A percentile compares a stretch with the other conserved stretches of the same genome.
phyloP scores from a whole-genome alignment of 2,329 filamentous ascomycete genomes.

The Aspergillus calidoustus region DNA sequence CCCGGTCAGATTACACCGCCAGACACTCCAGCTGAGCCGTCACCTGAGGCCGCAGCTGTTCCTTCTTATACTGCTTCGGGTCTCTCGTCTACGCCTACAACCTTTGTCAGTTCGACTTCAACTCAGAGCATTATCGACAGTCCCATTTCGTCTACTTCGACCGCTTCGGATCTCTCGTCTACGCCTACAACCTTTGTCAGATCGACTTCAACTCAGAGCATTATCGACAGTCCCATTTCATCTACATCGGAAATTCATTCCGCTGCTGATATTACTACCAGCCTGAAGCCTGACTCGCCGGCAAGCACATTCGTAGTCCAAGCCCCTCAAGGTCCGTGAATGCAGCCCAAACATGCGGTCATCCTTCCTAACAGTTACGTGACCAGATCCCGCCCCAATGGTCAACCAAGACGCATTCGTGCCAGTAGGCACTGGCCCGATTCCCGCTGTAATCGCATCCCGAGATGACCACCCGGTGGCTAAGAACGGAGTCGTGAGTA shows the following conservation, averaged over 20 bases:
- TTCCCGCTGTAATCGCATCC: conserved; percentile 44
- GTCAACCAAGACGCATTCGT: conserved; percentile 47
- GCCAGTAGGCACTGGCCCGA: conserved; percentile 43
- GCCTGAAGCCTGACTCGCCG: neutral
- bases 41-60: neutral
- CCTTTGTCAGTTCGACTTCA: neutral
- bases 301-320: neutral
- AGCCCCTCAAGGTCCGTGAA: conserved; percentile 13
- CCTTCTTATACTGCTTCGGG: neutral
- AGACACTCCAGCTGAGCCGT: conserved; percentile 5
- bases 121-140: neutral
- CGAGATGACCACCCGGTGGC: conserved; percentile 49
- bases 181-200: neutral
- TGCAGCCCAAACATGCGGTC: neutral
- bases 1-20: neutral
- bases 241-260: neutral
- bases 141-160: neutral
- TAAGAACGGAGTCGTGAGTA: conserved; percentile 45
- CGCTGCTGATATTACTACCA: neutral
- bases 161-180: neutral
- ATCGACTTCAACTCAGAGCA: neutral
- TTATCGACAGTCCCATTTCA: neutral
- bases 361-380: neutral
- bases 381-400: conserved; percentile 30
- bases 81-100: neutral